These are phyloP conservation scores for Hordeum pubiflorum DNA, from an alignment of 202 grass and related monocot genomes.

Conservation along the genomic window DNA sequence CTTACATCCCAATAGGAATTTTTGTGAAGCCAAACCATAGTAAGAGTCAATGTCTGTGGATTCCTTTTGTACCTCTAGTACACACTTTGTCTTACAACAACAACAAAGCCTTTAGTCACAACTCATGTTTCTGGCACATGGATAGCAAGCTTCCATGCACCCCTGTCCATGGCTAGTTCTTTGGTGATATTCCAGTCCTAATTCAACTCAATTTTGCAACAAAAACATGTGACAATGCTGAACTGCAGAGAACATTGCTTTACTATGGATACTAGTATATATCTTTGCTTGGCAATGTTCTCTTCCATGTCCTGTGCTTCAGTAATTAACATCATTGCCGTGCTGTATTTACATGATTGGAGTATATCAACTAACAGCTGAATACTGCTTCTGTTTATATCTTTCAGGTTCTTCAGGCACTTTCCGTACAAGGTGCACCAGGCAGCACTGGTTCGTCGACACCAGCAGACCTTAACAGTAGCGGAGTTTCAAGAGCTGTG, in stretches of 20 bases:
- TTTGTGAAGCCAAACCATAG: not conserved
- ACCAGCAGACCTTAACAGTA: slow-evolving; percentile 55
- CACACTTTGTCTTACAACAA: not conserved
- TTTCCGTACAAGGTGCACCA: slow-evolving; percentile 65
- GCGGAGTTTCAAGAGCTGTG: slow-evolving; percentile 63
- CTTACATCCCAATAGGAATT: not conserved
- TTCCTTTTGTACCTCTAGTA: not conserved
- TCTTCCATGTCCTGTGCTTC: slow-evolving; percentile 6
- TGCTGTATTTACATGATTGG: slow-evolving; percentile 3
- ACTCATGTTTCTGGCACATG: not conserved
- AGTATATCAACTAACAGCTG: not conserved
- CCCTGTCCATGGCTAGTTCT: too few relatives aligned
- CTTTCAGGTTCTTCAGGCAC: slow-evolving; percentile 78
- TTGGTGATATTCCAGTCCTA: too few relatives aligned
- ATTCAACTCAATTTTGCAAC: too few relatives aligned
- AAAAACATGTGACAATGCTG: too few relatives aligned
- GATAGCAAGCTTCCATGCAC: not conserved
- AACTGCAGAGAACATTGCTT: not conserved
- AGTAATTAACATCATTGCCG: not conserved
- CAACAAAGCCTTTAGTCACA: not conserved
- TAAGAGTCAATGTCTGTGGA: not conserved
- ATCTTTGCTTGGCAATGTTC: not conserved
- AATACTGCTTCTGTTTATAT: slow-evolving; percentile 14
- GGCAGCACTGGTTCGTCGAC: slow-evolving; percentile 39
- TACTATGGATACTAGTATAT: not conserved